phyloP scores from a whole-genome alignment of 2,329 filamentous ascomycete species.

The Colletotrichum neosansevieriae region DNA sequence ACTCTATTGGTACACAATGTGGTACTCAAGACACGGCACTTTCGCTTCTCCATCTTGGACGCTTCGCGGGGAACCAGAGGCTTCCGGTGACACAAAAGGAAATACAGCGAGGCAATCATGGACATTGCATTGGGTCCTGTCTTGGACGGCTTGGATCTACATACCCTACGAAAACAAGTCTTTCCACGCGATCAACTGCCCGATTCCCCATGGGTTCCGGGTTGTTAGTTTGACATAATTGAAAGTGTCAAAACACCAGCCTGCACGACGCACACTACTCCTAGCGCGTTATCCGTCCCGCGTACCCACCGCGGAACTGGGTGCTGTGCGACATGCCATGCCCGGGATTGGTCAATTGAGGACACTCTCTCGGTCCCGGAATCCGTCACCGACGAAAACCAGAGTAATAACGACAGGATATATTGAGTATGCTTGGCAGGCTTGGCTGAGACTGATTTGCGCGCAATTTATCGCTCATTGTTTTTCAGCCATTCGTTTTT shows the following conservation, averaged over 20 bases:
- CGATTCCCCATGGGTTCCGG: neutral
- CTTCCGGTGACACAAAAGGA: neutral
- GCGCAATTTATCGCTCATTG: constrained; percentile 5
- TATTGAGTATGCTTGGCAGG: constrained; percentile 13
- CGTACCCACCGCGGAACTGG: neutral
- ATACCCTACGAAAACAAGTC: neutral
- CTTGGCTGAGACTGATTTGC: neutral
- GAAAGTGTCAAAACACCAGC: neutral
- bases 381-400: constrained; percentile 3
- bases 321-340: neutral
- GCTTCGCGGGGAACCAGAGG: too few species aligned
- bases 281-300: constrained; percentile 4
- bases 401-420: neutral
- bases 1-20: too few species aligned
- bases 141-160: constrained; percentile 7
- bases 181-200: constrained; percentile 10
- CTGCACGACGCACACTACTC: neutral
- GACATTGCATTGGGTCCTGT: too few species aligned
- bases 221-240: neutral
- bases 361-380: neutral
- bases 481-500: neutral
- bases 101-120: too few species aligned
- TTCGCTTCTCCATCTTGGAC: too few species aligned
- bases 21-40: too few species aligned
- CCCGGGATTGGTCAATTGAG: constrained; percentile 3